Evolutionary conservation across 2,329 filamentous ascomycete species (phyloP), one percentile per base, ranked within the genome.

Genomic region (Pseudophaeomoniella oleicola): DNA sequence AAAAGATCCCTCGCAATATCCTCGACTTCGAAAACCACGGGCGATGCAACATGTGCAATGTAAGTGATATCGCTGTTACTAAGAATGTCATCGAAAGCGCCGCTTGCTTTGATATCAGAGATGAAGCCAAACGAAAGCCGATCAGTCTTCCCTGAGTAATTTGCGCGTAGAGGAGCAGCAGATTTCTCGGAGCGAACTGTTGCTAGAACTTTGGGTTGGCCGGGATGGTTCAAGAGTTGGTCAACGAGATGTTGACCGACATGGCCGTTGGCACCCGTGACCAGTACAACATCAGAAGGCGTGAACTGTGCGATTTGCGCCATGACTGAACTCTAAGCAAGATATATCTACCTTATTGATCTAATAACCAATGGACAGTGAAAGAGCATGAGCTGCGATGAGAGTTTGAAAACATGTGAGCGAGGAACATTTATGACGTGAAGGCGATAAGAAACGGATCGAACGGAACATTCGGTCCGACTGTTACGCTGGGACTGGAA

Each of bases 1-100:
- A 53, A 37, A 10, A 53, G 43, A 2, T 57, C 50, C 4, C 40
- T 42, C 40, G 54, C 45, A 14, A 51, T 47, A 18, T 56, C 45
- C 3, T 43, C 34, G 1, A 47, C 30, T 3, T 40, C 29, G 9
- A 37, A 22, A 3, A 41, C 39, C 27, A 51, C 50, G 2, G 51
- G 51, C 5, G 41, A 40, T 2, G 51, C 50, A 3, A 42, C 36
- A 35, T 44, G 40, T 36, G 37, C 39, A 32, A 44, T 44, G 37
- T 34, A 42, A 9, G 22, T 27, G n/a, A 27, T 27, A n/a, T 40
- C 40, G 16, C 33, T 37, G 2, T 38, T 40, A 4, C 40, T 14
- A 18, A 29, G 37, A 11, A 38, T 40, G 11, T 32, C 16, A 27
- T 44, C 42, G 12, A 44, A 34, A 17, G 42, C 41, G 10, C 41